Evolutionary conservation across 2,329 filamentous ascomycete genomes (phyloP).

Genomic region (Chlorencoelia australis): DNA sequence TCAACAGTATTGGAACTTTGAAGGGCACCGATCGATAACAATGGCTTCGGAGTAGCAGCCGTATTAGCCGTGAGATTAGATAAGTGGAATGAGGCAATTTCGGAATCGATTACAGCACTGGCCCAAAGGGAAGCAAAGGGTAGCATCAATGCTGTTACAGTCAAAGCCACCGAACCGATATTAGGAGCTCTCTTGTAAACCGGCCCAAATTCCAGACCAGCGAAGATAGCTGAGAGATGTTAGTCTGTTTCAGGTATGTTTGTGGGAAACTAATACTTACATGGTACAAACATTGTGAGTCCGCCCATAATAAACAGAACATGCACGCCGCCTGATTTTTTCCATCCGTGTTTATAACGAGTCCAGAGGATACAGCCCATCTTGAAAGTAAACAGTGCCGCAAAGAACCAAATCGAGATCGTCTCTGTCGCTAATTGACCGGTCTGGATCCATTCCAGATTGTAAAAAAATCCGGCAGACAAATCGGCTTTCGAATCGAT

Average conservation of each 20-base stretch:
- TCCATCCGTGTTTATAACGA: constrained; percentile 45
- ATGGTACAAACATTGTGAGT: constrained; percentile 55
- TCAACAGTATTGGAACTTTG: too few relatives aligned
- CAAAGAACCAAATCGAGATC: constrained; percentile 51
- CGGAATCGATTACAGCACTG: constrained; percentile 17
- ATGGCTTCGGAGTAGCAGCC: too few relatives aligned
- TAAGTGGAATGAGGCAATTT: constrained; percentile 14
- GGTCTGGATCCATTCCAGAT: constrained; percentile 32
- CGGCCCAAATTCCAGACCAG: constrained; percentile 45
- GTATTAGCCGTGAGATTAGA: constrained; percentile 3
- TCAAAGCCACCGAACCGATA: constrained; percentile 43
- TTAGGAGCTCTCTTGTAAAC: constrained; percentile 35
- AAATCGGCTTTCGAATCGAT: constrained; percentile 30
- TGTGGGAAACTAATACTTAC: constrained; percentile 32
- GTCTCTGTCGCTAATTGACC: constrained; percentile 41
- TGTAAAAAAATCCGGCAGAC: constrained; percentile 18
- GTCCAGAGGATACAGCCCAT: constrained; percentile 46
- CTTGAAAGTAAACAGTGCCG: constrained; percentile 50
- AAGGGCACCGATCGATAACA: too few relatives aligned
- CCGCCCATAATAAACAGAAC: constrained; percentile 59
- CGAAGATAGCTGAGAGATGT: constrained; percentile 43
- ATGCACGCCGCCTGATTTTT: constrained; percentile 53
- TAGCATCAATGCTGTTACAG: constrained; percentile 50
- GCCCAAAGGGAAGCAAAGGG: constrained; percentile 61
- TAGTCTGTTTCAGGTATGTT: constrained; percentile 1